Evolutionary conservation across 1,139 yeast genomes (phyloP), one percentile per base, ranked within the genome.

Genomic region (Blastobotrys persicus): DNA sequence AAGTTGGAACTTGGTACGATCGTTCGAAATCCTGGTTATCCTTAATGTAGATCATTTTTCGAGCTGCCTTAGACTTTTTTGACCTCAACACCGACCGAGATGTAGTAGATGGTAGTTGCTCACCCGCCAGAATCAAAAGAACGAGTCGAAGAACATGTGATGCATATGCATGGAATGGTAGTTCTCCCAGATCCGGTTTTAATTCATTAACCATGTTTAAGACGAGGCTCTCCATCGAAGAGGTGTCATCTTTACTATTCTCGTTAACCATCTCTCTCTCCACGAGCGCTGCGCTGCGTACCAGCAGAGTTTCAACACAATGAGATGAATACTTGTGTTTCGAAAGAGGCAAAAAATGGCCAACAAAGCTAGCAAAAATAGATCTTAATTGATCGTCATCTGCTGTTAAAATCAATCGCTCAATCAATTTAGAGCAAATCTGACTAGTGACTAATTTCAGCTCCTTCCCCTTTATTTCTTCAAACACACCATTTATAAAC

Each of bases 251-350:
- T 12, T 67, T 73, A n/a, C 31, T 39, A 6, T 57, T 61, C 3
- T 56, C 64, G 39, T 67, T 73, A 63, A 70, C 63, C 55, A 73
- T 69, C 70, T 87, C 96, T 57, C 80, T 81, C 65, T 89, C 96
- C 20, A 88, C 77, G 52, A 86, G 67, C 0, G 88, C 82, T 1
- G 96, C 94, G 46, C 80, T 69, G 64, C 94, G 75, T 28, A 85
- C 88, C 37, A 92, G 69, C 45, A 91, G 74, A 0, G 98, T 88
- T 66, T 92, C 98, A 47, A 89, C 75, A 48, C 94, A 95, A 66
- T 92, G 98, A 0, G 98, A 91, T 1, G 97, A 83, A 65, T 88
- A 92, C 64, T 91, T 89, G 62, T 92, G 97, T 59, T 81, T 83
- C 1, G 94, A 79, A 53, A 91, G 73, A n/a, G 85, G 79, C 23